phyloP scores from a whole-genome alignment of 768 basidiomycete genomes.

The Tylopilus vinaceipallidus region DNA sequence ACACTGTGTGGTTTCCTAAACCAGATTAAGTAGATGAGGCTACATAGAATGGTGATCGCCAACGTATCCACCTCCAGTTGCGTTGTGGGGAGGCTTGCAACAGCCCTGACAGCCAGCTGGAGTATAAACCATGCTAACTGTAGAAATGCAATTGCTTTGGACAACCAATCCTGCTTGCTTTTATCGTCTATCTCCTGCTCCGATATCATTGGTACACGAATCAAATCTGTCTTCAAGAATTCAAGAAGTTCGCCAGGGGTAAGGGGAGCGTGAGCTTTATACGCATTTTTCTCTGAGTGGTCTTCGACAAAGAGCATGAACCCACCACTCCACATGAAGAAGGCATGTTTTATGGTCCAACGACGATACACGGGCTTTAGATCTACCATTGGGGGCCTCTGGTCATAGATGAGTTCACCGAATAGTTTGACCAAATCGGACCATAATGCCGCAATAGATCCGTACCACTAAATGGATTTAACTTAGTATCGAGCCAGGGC shows the following conservation, averaged over 20 bases:
- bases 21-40: background rate
- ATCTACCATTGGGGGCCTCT: background rate
- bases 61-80: background rate
- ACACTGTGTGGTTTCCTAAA: background rate
- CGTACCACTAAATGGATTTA: background rate
- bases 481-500: background rate
- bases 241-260: background rate
- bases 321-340: background rate
- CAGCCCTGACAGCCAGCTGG: background rate
- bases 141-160: background rate
- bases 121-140: background rate
- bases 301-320: background rate
- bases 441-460: background rate
- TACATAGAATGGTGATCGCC: background rate
- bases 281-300: too few species aligned
- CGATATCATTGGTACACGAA: background rate
- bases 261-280: background rate
- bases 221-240: background rate
- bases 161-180: background rate
- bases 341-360: background rate
- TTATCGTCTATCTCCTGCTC: background rate
- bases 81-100: background rate
- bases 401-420: background rate
- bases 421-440: background rate
- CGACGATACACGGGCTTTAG: background rate